A percentile compares a stretch with the other conserved stretches of the same genome.
Evolutionary conservation across 805 yeast species (phyloP).

Genomic region (Spathaspora sp.): DNA sequence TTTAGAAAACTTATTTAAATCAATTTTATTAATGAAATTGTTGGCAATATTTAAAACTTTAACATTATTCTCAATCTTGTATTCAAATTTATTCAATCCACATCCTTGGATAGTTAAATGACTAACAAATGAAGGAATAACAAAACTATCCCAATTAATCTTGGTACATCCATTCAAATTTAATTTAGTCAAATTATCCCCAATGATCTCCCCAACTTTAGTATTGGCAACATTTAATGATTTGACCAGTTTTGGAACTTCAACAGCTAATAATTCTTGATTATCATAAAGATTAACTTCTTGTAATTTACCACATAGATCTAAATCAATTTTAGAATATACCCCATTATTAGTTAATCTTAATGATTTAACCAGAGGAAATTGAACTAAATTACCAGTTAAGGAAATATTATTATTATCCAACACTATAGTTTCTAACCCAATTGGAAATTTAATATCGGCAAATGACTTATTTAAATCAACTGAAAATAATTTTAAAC

Average conservation of each 20-base stretch:
- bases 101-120: constrained; percentile 5
- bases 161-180: constrained; percentile 5
- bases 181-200: constrained; percentile 5
- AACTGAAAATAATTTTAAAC: background rate
- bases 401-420: constrained; percentile 3
- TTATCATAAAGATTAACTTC: constrained; percentile 3
- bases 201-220: constrained; percentile 1
- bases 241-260: background rate
- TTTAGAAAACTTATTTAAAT: background rate
- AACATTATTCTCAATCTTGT: background rate
- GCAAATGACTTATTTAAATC: background rate
- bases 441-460: background rate
- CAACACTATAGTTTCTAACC: constrained; percentile 2
- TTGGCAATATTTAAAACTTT: constrained; percentile 3
- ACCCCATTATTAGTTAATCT: constrained; percentile 1
- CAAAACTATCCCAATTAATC: constrained; percentile 4
- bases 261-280: background rate
- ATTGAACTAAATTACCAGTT: background rate
- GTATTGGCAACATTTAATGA: constrained; percentile 4
- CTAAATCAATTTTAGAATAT: constrained; percentile 1
- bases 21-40: constrained; percentile 2
- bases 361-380: background rate
- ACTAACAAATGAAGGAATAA: constrained; percentile 2
- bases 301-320: background rate
- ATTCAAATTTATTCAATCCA: constrained; percentile 1